Base-by-base conservation (phyloP, 441 rosid genomes). In the Pelargonium myrrhifolium region DNA sequence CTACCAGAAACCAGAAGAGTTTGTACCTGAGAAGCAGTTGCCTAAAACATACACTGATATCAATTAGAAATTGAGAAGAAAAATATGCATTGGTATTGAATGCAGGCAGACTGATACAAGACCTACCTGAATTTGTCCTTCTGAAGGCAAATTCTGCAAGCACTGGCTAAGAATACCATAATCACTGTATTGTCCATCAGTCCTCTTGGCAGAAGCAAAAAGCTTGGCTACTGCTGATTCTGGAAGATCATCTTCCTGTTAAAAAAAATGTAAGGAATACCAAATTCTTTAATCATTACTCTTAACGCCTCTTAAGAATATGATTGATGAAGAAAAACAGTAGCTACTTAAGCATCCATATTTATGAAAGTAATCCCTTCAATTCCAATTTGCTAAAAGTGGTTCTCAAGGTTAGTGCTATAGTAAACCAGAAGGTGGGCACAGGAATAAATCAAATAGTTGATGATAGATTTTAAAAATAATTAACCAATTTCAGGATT, bases 141-240 rank as follows among this genome's bases (percentile, higher is more conserved):
- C 92, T 64, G 96, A 84, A 62, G 98, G 98, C 79, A 90, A 75
- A 51, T 75, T 84, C 80, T 82, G 96, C 84, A 95, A 76, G 82
- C 97, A 89, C 66, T 84, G 88, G 76, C 78, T 80, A 69, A 77
- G 75, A 74, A 83, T 75, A 75, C 82, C 86, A 80, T 82, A 81
- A 65, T 74, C 77, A 65, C 65, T 76, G 71, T 80, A 80, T 75
- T 80, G 90, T 17, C 74, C 22, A 60, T 72, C 77, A 75, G 83
- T 82, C 72, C 65, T 81, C 86, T 85, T 90, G 66, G 81, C 87
- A 75, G 83, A 80, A 68, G 95, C 89, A 80, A 92, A 90, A 72
- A 95, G 94, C 73, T 85, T 87, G 12, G 99, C 99, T 69, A 95
- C 86, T 69, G 93, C 99, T 78, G 89, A 78, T 83, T 95, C 99